Percentiles rank a stretch among this genome's conserved stretches.
These are phyloP conservation scores for Earliella scabrosa DNA, from an alignment of 1,284 basidiomycete genomes.

Conservation along the genomic window DNA sequence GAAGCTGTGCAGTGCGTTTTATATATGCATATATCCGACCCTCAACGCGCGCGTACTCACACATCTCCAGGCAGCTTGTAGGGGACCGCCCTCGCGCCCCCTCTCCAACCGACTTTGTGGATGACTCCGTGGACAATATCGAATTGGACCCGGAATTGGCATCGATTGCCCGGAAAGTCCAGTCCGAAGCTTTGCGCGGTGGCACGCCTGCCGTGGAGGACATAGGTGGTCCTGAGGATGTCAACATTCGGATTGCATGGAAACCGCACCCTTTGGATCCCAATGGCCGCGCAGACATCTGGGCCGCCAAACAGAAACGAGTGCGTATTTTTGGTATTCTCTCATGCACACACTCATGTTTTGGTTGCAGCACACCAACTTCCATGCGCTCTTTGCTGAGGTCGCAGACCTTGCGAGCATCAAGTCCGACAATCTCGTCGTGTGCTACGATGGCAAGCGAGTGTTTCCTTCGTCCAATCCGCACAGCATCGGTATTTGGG, in stretches of 20 bases:
- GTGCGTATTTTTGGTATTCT: slow-evolving; percentile 41
- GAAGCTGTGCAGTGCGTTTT: slow-evolving; percentile 58
- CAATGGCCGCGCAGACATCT: slow-evolving; percentile 42
- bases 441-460: slow-evolving; percentile 61
- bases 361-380: slow-evolving; percentile 56
- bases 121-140: slow-evolving; percentile 55
- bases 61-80: slow-evolving; percentile 47
- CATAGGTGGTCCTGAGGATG: slow-evolving; percentile 44
- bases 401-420: slow-evolving; percentile 62
- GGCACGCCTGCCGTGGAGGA: slow-evolving; percentile 27
- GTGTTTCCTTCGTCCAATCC: slow-evolving; percentile 72
- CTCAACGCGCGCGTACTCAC: neutral
- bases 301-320: slow-evolving; percentile 59
- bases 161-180: slow-evolving; percentile 48
- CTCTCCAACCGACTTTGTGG: slow-evolving; percentile 46
- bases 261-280: slow-evolving; percentile 60
- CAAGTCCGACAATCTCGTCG: slow-evolving; percentile 51
- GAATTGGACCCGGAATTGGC: slow-evolving; percentile 65
- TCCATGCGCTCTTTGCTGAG: slow-evolving; percentile 62
- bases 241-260: slow-evolving; percentile 63
- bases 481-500: slow-evolving; percentile 65
- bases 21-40: neutral
- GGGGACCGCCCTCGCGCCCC: slow-evolving; percentile 42
- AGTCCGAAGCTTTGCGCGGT: slow-evolving; percentile 26
- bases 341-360: neutral